These are phyloP conservation scores for Arthromyces matolae DNA, from an alignment of 768 basidiomycete genomes.

Conservation along the genomic window DNA sequence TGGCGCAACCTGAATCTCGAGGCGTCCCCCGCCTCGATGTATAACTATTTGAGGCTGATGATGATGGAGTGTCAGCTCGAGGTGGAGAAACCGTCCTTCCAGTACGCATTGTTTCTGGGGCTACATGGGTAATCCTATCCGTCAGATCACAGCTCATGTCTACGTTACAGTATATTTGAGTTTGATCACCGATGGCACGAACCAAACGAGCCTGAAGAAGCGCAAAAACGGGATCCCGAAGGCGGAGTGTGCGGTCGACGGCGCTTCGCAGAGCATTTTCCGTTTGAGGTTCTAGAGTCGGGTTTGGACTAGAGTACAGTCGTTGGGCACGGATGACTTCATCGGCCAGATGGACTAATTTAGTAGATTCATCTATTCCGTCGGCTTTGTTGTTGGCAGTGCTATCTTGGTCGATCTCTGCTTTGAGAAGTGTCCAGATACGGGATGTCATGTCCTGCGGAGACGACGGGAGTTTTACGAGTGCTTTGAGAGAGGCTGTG, in stretches of 20 bases:
- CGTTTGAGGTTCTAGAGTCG: constrained; percentile 35
- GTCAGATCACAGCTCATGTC: background rate
- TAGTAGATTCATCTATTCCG: constrained; percentile 32
- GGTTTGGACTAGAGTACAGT: constrained; percentile 17
- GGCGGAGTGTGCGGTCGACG: constrained; percentile 59
- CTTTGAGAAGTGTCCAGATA: constrained; percentile 60
- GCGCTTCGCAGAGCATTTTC: constrained; percentile 53
- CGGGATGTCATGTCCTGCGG: constrained; percentile 48
- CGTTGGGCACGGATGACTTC: constrained; percentile 60
- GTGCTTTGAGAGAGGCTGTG: constrained; percentile 53
- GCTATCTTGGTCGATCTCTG: constrained; percentile 53
- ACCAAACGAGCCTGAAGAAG: constrained; percentile 60
- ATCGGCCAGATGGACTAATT: constrained; percentile 67
- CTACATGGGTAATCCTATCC: constrained; percentile 12
- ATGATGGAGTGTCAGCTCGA: too few relatives aligned
- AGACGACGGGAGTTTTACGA: constrained; percentile 37
- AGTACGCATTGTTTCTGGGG: constrained; percentile 34
- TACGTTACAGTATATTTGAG: too few relatives aligned
- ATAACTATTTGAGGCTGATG: too few relatives aligned
- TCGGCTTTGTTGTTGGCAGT: constrained; percentile 18
- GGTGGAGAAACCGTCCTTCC: too few relatives aligned
- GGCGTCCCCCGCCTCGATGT: background rate
- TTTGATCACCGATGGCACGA: constrained; percentile 29
- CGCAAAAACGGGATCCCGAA: constrained; percentile 62
- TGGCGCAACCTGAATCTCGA: constrained; percentile 1